Percentiles rank a stretch among this genome's conserved stretches.
phyloP scores from a whole-genome alignment of 306 rosid genomes.

The Hippophae tibetana region DNA sequence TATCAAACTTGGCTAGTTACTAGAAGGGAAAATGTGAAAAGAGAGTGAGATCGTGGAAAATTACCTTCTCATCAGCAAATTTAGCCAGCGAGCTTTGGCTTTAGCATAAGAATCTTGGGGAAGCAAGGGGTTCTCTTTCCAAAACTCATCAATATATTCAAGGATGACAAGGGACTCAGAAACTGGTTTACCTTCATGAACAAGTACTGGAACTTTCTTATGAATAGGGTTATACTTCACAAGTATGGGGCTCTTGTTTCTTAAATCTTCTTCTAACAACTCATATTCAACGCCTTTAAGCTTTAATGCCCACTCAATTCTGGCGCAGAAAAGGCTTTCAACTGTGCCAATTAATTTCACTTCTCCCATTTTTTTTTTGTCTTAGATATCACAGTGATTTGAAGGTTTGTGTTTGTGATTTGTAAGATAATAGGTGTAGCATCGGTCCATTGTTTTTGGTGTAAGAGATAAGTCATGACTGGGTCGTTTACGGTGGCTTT shows the following conservation, averaged over 20 bases:
- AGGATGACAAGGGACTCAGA: slow-evolving; percentile 42
- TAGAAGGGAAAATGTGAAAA: too few species aligned
- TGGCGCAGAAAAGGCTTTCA: slow-evolving; percentile 27
- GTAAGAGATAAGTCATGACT: too few species aligned
- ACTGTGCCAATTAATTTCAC: slow-evolving; percentile 30
- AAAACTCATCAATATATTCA: slow-evolving; percentile 42
- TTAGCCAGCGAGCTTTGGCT: slow-evolving; percentile 42
- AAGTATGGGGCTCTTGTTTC: slow-evolving; percentile 34
- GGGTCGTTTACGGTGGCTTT: too few species aligned
- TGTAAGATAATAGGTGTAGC: too few species aligned
- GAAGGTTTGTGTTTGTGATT: too few species aligned
- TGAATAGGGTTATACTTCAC: slow-evolving; percentile 39
- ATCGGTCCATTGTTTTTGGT: too few species aligned
- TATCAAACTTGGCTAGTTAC: too few species aligned
- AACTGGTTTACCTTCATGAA: slow-evolving; percentile 23
- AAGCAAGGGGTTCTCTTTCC: slow-evolving; percentile 39
- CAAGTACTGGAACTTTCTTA: slow-evolving; percentile 38
- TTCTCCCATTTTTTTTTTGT: slow-evolving; percentile 24
- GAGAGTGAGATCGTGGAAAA: background rate
- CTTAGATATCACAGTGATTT: too few species aligned
- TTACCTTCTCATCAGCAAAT: slow-evolving; percentile 40
- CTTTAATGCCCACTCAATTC: slow-evolving; percentile 40
- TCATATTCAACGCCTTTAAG: slow-evolving; percentile 44
- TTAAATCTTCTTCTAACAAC: slow-evolving; percentile 26
- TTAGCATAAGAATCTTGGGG: slow-evolving; percentile 20